These are phyloP conservation scores for Ambispora gerdemannii DNA, from an alignment of 192 early-diverging fungal genomes.

Conservation along the genomic window DNA sequence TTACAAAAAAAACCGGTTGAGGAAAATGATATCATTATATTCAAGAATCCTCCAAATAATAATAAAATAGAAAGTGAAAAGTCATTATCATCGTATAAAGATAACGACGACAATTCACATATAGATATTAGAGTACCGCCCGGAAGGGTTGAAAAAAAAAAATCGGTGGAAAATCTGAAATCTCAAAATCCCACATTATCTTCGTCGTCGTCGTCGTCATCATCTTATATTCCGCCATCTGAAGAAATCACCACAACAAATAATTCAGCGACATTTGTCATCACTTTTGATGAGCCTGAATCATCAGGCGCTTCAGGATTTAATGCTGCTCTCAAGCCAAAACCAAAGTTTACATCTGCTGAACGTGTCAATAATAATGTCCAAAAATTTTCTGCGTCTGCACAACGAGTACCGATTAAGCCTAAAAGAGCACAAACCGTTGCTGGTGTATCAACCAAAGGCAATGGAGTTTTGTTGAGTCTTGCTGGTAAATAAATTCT, in stretches of 20 bases:
- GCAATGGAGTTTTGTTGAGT: constrained; percentile 6
- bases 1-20: neutral
- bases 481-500: neutral
- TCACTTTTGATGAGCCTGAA: neutral
- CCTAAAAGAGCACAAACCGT: neutral
- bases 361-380: neutral
- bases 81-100: no score
- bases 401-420: neutral
- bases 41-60: neutral
- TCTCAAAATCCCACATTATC: neutral
- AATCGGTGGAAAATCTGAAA: neutral
- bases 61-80: no score
- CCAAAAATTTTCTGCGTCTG: neutral
- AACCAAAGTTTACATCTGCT: neutral
- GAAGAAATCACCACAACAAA: neutral
- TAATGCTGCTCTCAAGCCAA: neutral
- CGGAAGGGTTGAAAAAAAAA: neutral
- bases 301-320: neutral
- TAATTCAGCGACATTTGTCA: neutral
- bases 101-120: no score
- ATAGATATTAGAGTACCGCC: neutral
- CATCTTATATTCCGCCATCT: no score
- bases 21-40: neutral
- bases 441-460: neutral
- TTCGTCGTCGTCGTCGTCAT: no score